phyloP scores from a whole-genome alignment of 495 filamentous ascomycete species.

The Penicillium daleae region DNA sequence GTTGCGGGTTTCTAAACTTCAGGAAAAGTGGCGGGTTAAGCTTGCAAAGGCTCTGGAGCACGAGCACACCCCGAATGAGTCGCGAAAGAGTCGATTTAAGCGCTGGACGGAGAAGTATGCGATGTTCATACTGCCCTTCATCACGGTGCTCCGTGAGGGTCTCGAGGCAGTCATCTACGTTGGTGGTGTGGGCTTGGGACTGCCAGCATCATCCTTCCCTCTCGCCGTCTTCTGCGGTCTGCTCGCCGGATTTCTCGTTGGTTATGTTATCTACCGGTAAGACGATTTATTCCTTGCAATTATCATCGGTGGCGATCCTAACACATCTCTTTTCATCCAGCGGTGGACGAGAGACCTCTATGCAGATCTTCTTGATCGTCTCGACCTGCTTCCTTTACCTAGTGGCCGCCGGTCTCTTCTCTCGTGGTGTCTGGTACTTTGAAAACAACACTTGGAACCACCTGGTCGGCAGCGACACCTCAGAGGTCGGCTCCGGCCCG shows the following conservation, averaged over 20 bases:
- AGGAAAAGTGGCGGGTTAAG: conserved; percentile 84
- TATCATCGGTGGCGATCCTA: background rate
- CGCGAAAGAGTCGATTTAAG: conserved; percentile 53
- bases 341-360: conserved; percentile 63
- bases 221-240: conserved; percentile 73
- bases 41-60: conserved; percentile 67
- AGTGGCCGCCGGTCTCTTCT: conserved; percentile 83
- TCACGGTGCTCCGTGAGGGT: conserved; percentile 83
- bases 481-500: conserved; percentile 74
- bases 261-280: conserved; percentile 79
- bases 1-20: conserved; percentile 80
- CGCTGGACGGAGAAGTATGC: conserved; percentile 72
- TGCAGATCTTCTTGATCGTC: conserved; percentile 78
- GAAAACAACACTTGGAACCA: conserved; percentile 68
- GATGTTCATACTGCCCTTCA: conserved; percentile 81
- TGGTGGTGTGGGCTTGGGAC: conserved; percentile 75
- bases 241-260: conserved; percentile 61
- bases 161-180: conserved; percentile 83
- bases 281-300: conserved; percentile 24
- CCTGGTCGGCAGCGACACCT: conserved; percentile 69
- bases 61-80: conserved; percentile 40
- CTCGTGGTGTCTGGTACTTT: conserved; percentile 73
- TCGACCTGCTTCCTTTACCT: conserved; percentile 87
- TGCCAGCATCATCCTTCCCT: conserved; percentile 74
- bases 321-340: conserved; percentile 30